Evolutionary conservation across 1,284 basidiomycete species (phyloP).

Genomic region (Xerocomus amazonicus): DNA sequence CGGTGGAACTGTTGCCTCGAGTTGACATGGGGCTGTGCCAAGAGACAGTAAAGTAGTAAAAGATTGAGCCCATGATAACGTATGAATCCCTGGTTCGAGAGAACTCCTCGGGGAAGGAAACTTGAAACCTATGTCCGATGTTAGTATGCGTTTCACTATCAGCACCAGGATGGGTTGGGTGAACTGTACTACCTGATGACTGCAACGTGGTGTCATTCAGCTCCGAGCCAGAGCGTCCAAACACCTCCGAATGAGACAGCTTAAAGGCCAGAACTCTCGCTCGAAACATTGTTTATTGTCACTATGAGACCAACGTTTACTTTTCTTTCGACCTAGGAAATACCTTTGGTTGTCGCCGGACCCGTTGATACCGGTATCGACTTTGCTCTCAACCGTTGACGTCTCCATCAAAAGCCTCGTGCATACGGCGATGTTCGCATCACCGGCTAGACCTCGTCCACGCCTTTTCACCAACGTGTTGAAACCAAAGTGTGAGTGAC

Average conservation of each 20-base stretch:
- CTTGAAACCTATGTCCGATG: neutral
- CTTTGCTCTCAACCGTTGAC: neutral
- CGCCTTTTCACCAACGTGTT: conserved; percentile 15
- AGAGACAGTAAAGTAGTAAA: no score
- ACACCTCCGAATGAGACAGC: no score
- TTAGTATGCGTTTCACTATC: conserved; percentile 1
- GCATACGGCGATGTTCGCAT: neutral
- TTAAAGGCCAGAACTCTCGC: conserved; percentile 8
- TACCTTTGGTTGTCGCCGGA: no score
- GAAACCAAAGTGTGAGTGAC: neutral
- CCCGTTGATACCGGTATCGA: no score
- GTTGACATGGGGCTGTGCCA: neutral
- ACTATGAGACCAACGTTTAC: no score
- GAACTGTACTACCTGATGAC: conserved; percentile 10
- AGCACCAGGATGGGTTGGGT: conserved; percentile 3
- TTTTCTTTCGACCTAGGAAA: no score
- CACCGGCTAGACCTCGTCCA: conserved; percentile 1
- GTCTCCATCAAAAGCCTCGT: neutral
- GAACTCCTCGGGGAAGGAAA: conserved; percentile 8
- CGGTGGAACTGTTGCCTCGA: conserved; percentile 2
- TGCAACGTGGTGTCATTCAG: conserved; percentile 23
- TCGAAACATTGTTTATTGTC: neutral
- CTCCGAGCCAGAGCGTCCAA: neutral
- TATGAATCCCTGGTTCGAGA: no score
- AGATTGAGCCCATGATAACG: no score